Percentiles rank a stretch among this genome's conserved stretches.
phyloP scores from a whole-genome alignment of 2,329 filamentous ascomycete genomes.

The Diaporthe longicolla region DNA sequence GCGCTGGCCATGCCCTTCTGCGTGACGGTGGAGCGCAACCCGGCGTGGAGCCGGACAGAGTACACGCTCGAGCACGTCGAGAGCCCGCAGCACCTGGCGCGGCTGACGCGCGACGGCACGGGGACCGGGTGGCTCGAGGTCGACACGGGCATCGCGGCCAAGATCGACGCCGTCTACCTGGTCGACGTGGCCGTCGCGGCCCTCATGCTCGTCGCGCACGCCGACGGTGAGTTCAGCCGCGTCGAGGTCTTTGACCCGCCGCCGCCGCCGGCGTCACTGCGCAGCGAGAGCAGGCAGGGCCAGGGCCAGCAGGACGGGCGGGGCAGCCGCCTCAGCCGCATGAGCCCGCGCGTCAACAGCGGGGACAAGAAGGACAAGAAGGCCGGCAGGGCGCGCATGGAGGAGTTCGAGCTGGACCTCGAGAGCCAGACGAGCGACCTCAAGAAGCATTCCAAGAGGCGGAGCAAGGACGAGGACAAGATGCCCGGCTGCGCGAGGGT shows the following conservation, averaged over 20 bases:
- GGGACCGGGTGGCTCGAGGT: constrained; percentile 73
- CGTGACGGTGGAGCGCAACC: constrained; percentile 70
- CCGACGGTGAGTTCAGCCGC: constrained; percentile 66
- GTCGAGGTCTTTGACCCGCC: constrained; percentile 70
- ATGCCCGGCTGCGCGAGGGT: constrained; percentile 65
- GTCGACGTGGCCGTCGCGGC: constrained; percentile 74
- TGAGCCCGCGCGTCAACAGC: constrained; percentile 46
- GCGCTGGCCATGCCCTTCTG: constrained; percentile 75
- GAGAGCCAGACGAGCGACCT: constrained; percentile 71
- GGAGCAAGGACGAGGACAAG: constrained; percentile 60
- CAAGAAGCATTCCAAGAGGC: constrained; percentile 57
- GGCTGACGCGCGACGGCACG: constrained; percentile 71
- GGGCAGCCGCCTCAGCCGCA: constrained; percentile 50
- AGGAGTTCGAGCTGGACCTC: constrained; percentile 73
- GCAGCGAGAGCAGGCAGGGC: constrained; percentile 43
- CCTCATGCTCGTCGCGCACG: constrained; percentile 70
- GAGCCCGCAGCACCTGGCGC: constrained; percentile 71
- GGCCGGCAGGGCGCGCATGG: constrained; percentile 56
- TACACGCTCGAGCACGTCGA: constrained; percentile 77
- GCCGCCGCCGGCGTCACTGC: constrained; percentile 69
- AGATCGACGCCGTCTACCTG: constrained; percentile 73
- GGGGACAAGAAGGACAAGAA: constrained; percentile 44
- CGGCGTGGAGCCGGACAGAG: constrained; percentile 72
- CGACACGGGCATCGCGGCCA: constrained; percentile 71
- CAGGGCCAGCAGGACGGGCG: constrained; percentile 45